Evolutionary conservation across 2,329 filamentous ascomycete genomes (phyloP).

Genomic region (Pseudogymnoascus sp.): DNA sequence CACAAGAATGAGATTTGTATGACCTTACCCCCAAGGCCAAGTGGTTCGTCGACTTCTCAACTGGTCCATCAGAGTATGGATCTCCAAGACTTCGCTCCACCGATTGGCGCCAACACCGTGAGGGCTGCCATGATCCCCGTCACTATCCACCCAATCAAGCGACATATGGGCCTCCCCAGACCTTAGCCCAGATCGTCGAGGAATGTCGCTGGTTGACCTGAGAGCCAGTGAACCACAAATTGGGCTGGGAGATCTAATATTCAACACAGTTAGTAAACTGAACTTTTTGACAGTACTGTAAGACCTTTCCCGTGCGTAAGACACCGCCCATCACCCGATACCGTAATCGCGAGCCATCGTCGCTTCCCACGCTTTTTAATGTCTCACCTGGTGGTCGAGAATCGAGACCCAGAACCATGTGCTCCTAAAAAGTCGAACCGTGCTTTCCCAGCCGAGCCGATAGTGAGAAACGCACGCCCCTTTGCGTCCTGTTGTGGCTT

Average conservation of each 20-base stretch:
- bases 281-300: not conserved
- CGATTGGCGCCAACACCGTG: not conserved
- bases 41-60: not conserved
- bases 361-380: not conserved
- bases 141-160: conserved; percentile 4
- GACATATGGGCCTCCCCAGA: not conserved
- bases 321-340: conserved; percentile 1
- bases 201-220: not conserved
- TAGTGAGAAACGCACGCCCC: not conserved
- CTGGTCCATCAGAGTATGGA: not conserved
- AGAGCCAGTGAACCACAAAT: conserved; percentile 1
- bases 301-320: not conserved
- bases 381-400: not conserved
- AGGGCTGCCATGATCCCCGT: conserved; percentile 4
- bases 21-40: not conserved
- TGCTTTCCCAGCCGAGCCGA: not conserved
- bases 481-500: not conserved
- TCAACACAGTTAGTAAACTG: not conserved
- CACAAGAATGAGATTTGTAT: conserved; percentile 3
- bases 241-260: not conserved
- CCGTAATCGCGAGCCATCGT: not conserved
- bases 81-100: not conserved
- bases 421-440: not conserved
- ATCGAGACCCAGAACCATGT: not conserved
- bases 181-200: not conserved